Evolutionary conservation across 192 early-diverging fungal genomes (phyloP).

Genomic region (Phlyctochytrium arcticum): DNA sequence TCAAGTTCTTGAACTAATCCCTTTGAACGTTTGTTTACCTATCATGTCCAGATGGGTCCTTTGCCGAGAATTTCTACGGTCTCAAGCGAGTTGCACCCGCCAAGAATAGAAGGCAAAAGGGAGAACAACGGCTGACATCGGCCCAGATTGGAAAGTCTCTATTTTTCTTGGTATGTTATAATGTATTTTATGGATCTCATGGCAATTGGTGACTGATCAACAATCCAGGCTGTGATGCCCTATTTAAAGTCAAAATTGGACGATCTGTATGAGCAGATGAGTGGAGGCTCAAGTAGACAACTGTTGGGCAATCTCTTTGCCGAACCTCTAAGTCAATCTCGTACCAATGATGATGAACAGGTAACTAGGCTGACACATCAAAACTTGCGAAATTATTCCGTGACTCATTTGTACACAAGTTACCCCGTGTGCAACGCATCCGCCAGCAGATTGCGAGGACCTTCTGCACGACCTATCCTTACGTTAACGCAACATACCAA

Average conservation of each 20-base stretch:
- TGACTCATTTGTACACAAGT: no score
- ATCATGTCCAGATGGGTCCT: slow-evolving; percentile 56
- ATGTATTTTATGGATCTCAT: no score
- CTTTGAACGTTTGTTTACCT: not conserved
- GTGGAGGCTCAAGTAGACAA: slow-evolving; percentile 50
- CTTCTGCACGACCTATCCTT: slow-evolving; percentile 45
- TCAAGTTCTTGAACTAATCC: not conserved
- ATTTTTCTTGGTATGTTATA: slow-evolving; percentile 54
- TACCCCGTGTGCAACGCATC: no score
- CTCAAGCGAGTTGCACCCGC: slow-evolving; percentile 60
- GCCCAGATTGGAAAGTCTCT: slow-evolving; percentile 60
- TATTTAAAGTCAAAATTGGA: slow-evolving; percentile 73
- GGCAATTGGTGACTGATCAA: no score
- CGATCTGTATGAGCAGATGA: slow-evolving; percentile 63
- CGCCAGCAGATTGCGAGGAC: slow-evolving; percentile 20
- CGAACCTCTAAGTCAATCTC: slow-evolving; percentile 34
- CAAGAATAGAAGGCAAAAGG: not conserved
- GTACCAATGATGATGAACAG: not conserved
- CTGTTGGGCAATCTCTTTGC: slow-evolving; percentile 59
- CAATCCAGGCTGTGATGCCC: slow-evolving; percentile 61
- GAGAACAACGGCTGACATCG: not conserved
- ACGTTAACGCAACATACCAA: slow-evolving; percentile 65
- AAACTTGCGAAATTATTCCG: no score
- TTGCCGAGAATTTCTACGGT: slow-evolving; percentile 94
- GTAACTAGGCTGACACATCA: no score